Percentiles rank a stretch among this genome's conserved stretches.
Conservation (phyloP, 768 basidiomycete species). For the Lactifluus volemus region DNA sequence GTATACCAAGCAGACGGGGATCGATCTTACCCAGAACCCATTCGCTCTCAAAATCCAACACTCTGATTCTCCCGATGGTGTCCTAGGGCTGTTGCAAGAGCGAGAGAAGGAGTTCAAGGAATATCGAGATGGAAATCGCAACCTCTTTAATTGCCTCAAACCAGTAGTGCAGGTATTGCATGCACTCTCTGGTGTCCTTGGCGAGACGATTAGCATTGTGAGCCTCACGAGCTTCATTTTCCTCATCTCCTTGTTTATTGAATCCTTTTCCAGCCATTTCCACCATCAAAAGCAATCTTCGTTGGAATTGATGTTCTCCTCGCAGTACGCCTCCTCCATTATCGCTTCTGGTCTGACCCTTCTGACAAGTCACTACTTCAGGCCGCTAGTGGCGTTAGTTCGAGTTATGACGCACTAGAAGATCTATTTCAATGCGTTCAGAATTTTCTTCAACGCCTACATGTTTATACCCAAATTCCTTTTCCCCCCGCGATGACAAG, state of each 20-base stretch:
- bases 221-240: background rate
- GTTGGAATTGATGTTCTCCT: too few relatives aligned
- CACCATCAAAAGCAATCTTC: too few relatives aligned
- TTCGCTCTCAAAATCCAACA: background rate
- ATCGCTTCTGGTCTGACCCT: too few relatives aligned
- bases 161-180: constrained; percentile 1
- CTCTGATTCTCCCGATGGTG: background rate
- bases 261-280: too few relatives aligned
- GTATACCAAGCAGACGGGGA: constrained; percentile 3
- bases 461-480: background rate
- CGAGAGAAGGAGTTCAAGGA: constrained; percentile 2
- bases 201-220: background rate
- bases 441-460: background rate
- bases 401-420: too few relatives aligned
- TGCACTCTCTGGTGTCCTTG: background rate
- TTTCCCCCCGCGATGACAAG: background rate
- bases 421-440: too few relatives aligned
- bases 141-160: background rate
- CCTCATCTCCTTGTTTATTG: background rate
- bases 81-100: background rate
- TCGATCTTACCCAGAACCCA: constrained; percentile 1
- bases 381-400: too few relatives aligned
- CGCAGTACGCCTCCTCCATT: too few relatives aligned
- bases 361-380: too few relatives aligned
- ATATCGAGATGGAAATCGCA: constrained; percentile 3